phyloP scores from a whole-genome alignment of 192 early-diverging fungal species.

The Entomortierella lignicola region DNA sequence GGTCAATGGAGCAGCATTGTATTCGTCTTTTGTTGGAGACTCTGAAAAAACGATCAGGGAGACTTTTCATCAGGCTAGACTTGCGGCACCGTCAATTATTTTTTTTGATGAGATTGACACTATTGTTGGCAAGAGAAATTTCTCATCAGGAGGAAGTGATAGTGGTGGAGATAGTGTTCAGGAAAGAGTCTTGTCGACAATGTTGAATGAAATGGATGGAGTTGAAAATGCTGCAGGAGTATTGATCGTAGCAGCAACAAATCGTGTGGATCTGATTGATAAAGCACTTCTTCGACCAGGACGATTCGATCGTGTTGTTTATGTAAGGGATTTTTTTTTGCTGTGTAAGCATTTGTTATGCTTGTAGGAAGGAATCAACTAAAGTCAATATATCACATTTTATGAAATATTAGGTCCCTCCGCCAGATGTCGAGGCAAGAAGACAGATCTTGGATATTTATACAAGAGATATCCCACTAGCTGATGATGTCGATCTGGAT shows the following conservation, averaged over 20 bases:
- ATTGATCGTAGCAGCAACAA: conserved; percentile 88
- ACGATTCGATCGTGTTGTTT: conserved; percentile 84
- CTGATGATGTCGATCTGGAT: conserved; percentile 62
- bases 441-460: conserved; percentile 63
- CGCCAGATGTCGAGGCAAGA: conserved; percentile 61
- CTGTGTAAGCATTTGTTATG: too few species aligned
- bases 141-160: conserved; percentile 59
- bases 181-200: conserved; percentile 80
- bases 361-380: not conserved
- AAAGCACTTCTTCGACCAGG: conserved; percentile 87
- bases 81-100: conserved; percentile 84
- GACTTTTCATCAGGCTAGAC: conserved; percentile 84
- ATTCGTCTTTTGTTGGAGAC: conserved; percentile 87
- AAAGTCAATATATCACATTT: not conserved
- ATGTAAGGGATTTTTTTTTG: conserved; percentile 60
- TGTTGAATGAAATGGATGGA: conserved; percentile 93
- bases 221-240: conserved; percentile 78
- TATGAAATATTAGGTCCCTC: conserved; percentile 54
- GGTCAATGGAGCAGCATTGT: conserved; percentile 83
- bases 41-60: conserved; percentile 83
- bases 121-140: conserved; percentile 89
- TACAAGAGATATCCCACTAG: conserved; percentile 61
- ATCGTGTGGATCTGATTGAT: conserved; percentile 89
- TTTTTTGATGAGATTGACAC: conserved; percentile 99
- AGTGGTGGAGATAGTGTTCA: conserved; percentile 78